These are phyloP conservation scores for Verticillium klebahnii DNA, from an alignment of 2,329 filamentous ascomycete species.

Conservation along the genomic window DNA sequence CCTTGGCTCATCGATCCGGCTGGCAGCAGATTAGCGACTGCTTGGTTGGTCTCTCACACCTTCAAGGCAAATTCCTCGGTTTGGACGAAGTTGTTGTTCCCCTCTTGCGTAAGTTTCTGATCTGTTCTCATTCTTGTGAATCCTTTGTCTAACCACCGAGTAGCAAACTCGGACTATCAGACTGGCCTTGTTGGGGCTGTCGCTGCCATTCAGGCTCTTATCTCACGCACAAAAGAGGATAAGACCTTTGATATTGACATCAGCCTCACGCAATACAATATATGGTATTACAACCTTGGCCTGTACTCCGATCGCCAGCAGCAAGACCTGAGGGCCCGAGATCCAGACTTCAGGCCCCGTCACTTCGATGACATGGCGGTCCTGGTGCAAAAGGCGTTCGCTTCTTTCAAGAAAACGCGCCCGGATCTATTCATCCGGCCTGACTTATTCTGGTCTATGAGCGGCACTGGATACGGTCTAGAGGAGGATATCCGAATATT, in stretches of 20 bases:
- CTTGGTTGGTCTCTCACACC: slow-evolving; percentile 28
- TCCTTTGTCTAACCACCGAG: neutral
- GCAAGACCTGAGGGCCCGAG: slow-evolving; percentile 9
- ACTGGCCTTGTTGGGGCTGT: slow-evolving; percentile 15
- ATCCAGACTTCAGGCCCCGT: slow-evolving; percentile 12
- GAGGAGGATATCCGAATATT: slow-evolving; percentile 7
- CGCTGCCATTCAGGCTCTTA: slow-evolving; percentile 14
- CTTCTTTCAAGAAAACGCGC: slow-evolving; percentile 4
- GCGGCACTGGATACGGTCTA: slow-evolving; percentile 8
- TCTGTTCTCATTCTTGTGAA: too few relatives aligned
- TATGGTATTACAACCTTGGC: slow-evolving; percentile 18
- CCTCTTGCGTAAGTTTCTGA: slow-evolving; percentile 11
- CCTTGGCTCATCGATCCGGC: slow-evolving; percentile 23
- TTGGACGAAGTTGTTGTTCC: slow-evolving; percentile 20
- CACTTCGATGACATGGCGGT: slow-evolving; percentile 17
- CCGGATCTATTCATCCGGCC: slow-evolving; percentile 8
- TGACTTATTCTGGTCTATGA: slow-evolving; percentile 10
- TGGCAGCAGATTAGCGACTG: slow-evolving; percentile 35
- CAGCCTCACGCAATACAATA: slow-evolving; percentile 21
- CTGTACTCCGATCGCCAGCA: slow-evolving; percentile 12
- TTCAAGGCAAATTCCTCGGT: slow-evolving; percentile 32
- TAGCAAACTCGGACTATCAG: slow-evolving; percentile 20
- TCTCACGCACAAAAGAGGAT: slow-evolving; percentile 12
- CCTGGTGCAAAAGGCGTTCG: slow-evolving; percentile 6
- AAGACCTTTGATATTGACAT: slow-evolving; percentile 18